phyloP scores from a whole-genome alignment of 208 protist genomes.

The Willaertia magna region DNA sequence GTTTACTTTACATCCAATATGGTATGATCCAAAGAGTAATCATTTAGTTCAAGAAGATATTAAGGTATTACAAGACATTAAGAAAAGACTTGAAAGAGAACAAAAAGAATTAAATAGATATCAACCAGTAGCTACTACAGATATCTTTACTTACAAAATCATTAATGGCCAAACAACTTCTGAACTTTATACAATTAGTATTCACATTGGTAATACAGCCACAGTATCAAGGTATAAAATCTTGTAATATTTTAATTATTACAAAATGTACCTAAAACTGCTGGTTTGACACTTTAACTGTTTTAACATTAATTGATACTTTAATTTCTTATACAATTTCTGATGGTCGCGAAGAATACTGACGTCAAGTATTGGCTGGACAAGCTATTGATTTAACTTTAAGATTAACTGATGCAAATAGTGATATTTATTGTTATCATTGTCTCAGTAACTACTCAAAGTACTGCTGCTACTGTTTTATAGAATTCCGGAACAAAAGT shows the following conservation, averaged over 20 bases:
- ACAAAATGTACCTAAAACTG: too few species aligned
- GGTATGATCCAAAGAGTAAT: neutral
- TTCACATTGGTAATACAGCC: neutral
- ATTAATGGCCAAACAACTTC: neutral
- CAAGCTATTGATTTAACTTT: neutral
- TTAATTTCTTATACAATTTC: neutral
- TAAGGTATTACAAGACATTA: neutral
- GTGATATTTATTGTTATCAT: neutral
- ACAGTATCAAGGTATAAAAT: neutral
- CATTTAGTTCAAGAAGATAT: neutral
- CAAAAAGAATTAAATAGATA: neutral
- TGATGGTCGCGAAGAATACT: neutral
- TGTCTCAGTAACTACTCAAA: neutral
- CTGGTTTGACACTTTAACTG: neutral
- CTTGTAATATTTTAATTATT: neutral
- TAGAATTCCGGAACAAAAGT: neutral
- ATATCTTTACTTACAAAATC: neutral
- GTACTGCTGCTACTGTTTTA: neutral
- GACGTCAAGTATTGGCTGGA: neutral
- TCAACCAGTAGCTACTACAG: neutral
- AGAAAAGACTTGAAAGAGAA: neutral
- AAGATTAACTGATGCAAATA: neutral
- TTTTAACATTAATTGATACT: neutral
- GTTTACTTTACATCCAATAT: neutral
- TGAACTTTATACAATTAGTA: neutral